A percentile compares a stretch with the other conserved stretches of the same genome.
phyloP scores from a whole-genome alignment of 306 rosid genomes.

The Quercus variabilis region DNA sequence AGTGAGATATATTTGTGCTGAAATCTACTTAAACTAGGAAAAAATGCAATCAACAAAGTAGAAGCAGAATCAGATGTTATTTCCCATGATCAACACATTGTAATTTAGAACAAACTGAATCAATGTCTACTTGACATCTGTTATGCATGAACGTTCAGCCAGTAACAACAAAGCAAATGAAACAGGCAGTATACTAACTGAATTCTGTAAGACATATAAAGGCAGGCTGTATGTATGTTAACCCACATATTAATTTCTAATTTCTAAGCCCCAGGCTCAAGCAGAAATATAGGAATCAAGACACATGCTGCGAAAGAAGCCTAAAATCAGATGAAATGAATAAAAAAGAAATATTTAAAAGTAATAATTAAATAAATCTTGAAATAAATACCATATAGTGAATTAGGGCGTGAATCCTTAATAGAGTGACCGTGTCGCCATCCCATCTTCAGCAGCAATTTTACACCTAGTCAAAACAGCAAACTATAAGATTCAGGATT shows the following conservation, averaged over 20 bases:
- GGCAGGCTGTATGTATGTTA: neutral
- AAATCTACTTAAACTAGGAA: constrained; percentile 18
- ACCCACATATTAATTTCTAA: neutral
- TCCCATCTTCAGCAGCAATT: constrained; percentile 93
- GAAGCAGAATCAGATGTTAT: neutral
- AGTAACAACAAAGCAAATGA: neutral
- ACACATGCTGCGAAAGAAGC: neutral
- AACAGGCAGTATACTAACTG: neutral
- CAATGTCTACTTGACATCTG: no score
- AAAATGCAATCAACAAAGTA: constrained; percentile 8
- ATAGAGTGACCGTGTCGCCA: constrained; percentile 96
- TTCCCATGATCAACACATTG: no score
- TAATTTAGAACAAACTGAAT: no score
- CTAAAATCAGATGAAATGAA: constrained; percentile 1
- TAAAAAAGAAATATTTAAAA: neutral
- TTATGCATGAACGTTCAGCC: neutral
- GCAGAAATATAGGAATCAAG: neutral
- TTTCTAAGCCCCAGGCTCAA: neutral
- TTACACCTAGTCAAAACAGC: constrained; percentile 56
- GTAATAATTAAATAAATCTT: constrained; percentile 4
- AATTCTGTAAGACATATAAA: neutral
- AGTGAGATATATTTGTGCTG: constrained; percentile 1
- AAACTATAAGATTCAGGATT: constrained; percentile 19
- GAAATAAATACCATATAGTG: constrained; percentile 52
- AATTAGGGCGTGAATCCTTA: constrained; percentile 70